Evolutionary conservation across 2,329 filamentous ascomycete species (phyloP).

Genomic region (Chrysosporium keratinophilum): DNA sequence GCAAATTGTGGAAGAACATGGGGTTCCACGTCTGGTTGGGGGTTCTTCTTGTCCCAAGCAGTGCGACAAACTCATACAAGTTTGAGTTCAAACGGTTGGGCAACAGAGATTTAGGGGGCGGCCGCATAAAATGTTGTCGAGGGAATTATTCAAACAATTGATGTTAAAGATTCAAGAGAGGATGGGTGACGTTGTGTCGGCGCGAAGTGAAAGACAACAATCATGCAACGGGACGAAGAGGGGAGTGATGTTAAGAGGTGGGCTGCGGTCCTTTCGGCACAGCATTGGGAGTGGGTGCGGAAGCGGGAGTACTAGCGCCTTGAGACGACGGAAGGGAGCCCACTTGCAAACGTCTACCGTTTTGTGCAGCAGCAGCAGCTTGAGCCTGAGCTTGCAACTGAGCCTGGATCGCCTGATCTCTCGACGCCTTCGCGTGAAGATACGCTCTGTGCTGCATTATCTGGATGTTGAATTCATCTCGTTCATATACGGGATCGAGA

Average conservation of each 20-base stretch:
- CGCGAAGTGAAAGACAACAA: slow-evolving; percentile 10
- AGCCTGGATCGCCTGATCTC: slow-evolving; percentile 35
- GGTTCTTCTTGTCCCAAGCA: not conserved
- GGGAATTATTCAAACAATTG: not conserved
- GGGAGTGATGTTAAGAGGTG: slow-evolving; percentile 16
- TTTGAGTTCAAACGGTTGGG: not conserved
- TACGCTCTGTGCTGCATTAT: slow-evolving; percentile 48
- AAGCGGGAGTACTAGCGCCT: slow-evolving; percentile 2
- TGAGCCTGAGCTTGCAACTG: slow-evolving; percentile 34
- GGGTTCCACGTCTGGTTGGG: not conserved
- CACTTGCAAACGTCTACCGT: slow-evolving; percentile 27
- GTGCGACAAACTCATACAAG: not conserved
- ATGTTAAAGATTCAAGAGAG: not conserved
- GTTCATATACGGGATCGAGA: slow-evolving; percentile 60
- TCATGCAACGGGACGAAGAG: slow-evolving; percentile 3
- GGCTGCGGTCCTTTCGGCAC: slow-evolving; percentile 21
- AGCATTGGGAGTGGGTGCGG: not conserved
- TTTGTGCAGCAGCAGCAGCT: slow-evolving; percentile 20
- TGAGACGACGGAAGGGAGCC: slow-evolving; percentile 21
- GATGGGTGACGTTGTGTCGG: not conserved
- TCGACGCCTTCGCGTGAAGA: slow-evolving; percentile 35
- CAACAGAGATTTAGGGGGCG: not conserved
- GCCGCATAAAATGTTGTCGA: not conserved
- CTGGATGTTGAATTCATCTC: slow-evolving; percentile 56
- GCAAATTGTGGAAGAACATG: not conserved